phyloP scores from a whole-genome alignment of 371 early-diverging fungal genomes.

The Mortierella sp. region DNA sequence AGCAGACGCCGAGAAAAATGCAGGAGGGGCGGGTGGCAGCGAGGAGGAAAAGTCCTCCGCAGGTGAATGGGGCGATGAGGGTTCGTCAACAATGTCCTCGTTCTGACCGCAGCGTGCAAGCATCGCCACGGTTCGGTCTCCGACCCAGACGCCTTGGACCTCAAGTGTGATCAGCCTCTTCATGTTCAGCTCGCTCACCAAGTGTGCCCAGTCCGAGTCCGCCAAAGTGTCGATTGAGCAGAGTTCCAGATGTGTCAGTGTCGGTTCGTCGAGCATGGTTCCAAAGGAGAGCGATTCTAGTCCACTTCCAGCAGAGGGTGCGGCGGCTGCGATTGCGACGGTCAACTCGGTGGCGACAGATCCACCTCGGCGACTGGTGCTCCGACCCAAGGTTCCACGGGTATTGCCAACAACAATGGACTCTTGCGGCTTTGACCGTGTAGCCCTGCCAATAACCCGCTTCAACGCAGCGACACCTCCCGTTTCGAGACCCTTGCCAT shows the following conservation, averaged over 20 bases:
- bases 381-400: background rate
- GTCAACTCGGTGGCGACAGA: background rate
- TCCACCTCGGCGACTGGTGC: background rate
- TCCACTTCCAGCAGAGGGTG: background rate
- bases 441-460: constrained; percentile 36
- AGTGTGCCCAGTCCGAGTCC: constrained; percentile 42
- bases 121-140: constrained; percentile 33
- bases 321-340: constrained; percentile 3
- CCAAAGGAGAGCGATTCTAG: constrained; percentile 25
- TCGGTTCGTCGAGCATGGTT: constrained; percentile 25
- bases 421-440: constrained; percentile 6
- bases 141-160: constrained; percentile 45
- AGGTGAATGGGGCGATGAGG: constrained; percentile 25
- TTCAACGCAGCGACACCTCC: constrained; percentile 37
- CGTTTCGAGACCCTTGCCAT: constrained; percentile 43
- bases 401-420: background rate
- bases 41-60: constrained; percentile 25
- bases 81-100: background rate
- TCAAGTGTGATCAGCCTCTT: constrained; percentile 33
- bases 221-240: constrained; percentile 43
- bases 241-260: constrained; percentile 42
- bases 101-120: constrained; percentile 16
- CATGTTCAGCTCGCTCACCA: constrained; percentile 27
- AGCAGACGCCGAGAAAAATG: constrained; percentile 22
- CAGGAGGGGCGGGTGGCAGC: constrained; percentile 14